Percentiles rank a stretch among this genome's conserved stretches.
Evolutionary conservation across 345 rosid species (phyloP).

Genomic region (Syzygium grande): DNA sequence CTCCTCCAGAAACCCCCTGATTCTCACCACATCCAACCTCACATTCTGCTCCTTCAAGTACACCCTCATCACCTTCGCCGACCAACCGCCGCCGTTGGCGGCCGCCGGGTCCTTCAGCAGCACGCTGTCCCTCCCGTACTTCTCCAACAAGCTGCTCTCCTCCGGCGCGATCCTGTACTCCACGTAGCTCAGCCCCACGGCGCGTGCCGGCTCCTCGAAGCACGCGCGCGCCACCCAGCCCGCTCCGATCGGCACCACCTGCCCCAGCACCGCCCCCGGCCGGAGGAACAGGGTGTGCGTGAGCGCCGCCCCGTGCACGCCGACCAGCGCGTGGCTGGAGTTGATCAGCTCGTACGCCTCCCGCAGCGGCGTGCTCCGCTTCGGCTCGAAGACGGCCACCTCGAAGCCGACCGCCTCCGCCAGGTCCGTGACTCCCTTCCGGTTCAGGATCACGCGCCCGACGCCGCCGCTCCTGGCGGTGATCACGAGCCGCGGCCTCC

Average conservation of each 20-base stretch:
- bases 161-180: constrained; percentile 10
- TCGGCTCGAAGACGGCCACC: constrained; percentile 15
- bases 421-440: neutral
- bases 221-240: constrained; percentile 12
- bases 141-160: constrained; percentile 26
- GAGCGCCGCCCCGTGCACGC: constrained; percentile 34
- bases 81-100: neutral
- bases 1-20: neutral
- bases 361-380: neutral
- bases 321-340: constrained; percentile 26
- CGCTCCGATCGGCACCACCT: constrained; percentile 24
- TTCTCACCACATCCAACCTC: constrained; percentile 3
- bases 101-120: constrained; percentile 16
- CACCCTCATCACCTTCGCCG: neutral
- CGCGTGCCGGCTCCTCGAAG: constrained; percentile 15
- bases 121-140: constrained; percentile 1
- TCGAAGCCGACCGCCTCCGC: constrained; percentile 12
- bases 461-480: neutral
- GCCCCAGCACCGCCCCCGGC: constrained; percentile 11
- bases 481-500: constrained; percentile 9
- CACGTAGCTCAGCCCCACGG: constrained; percentile 21
- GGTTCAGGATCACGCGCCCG: constrained; percentile 12
- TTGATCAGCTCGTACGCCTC: constrained; percentile 10
- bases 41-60: constrained; percentile 24
- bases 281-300: constrained; percentile 19